phyloP scores from a whole-genome alignment of 2,329 filamentous ascomycete genomes.

The Colletotrichum plurivorum region DNA sequence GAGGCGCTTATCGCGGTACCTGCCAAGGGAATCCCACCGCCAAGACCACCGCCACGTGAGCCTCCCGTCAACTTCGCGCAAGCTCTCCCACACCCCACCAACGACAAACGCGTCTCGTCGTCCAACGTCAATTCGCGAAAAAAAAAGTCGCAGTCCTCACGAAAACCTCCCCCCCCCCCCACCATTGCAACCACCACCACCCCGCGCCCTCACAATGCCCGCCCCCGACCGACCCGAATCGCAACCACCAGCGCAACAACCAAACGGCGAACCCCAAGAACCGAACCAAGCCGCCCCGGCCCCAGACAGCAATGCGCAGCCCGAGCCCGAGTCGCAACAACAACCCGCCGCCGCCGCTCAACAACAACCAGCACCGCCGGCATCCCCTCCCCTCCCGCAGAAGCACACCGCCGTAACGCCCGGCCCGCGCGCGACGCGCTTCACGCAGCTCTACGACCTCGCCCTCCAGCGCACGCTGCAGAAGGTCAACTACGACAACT shows the following conservation, averaged over 20 bases:
- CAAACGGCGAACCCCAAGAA: not conserved
- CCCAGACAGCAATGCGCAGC: not conserved
- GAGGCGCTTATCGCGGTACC: not conserved
- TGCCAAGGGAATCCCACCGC: slow-evolving; percentile 13
- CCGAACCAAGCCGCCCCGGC: not conserved
- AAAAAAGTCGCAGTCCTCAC: not conserved
- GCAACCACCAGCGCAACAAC: not conserved
- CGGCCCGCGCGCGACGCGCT: slow-evolving; percentile 69
- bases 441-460: slow-evolving; percentile 67
- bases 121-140: not conserved
- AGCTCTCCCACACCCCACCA: not conserved
- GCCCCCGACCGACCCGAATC: not conserved
- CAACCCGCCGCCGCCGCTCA: not conserved
- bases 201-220: not conserved
- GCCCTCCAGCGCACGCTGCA: slow-evolving; percentile 66
- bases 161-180: too few species aligned
- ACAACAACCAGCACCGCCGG: slow-evolving; percentile 41
- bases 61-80: slow-evolving; percentile 22
- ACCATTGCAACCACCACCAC: not conserved
- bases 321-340: not conserved
- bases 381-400: slow-evolving; percentile 57
- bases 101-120: slow-evolving; percentile 7
- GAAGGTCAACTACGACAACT: slow-evolving; percentile 67
- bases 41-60: slow-evolving; percentile 21
- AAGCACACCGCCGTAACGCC: slow-evolving; percentile 62